Conservation (phyloP, 2,329 filamentous ascomycete genomes). For the Esteya vermicola region DNA sequence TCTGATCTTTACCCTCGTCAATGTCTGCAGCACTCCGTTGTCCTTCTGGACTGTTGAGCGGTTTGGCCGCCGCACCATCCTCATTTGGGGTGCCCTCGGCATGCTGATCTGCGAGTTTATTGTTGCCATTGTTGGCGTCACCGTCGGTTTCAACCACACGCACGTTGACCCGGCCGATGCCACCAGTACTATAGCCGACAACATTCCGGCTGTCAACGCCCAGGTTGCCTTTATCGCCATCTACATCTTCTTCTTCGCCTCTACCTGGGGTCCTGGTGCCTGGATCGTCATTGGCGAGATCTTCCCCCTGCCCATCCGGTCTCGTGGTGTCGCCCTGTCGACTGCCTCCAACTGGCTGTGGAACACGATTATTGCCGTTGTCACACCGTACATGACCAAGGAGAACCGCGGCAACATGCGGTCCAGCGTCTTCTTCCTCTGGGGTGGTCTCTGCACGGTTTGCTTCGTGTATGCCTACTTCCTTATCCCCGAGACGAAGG, state of each 20-base stretch:
- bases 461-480: constrained; percentile 56
- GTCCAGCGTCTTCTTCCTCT: constrained; percentile 61
- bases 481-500: constrained; percentile 62
- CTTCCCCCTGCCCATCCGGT: constrained; percentile 78
- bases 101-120: constrained; percentile 84
- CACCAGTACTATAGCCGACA: constrained; percentile 27
- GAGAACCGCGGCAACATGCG: constrained; percentile 48
- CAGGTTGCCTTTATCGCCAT: constrained; percentile 83
- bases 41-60: constrained; percentile 80
- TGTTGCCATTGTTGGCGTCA: constrained; percentile 62
- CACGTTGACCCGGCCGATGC: constrained; percentile 29
- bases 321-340: constrained; percentile 72
- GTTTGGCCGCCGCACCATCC: constrained; percentile 65
- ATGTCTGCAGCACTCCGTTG: constrained; percentile 70
- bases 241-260: constrained; percentile 88
- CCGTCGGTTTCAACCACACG: constrained; percentile 37
- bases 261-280: constrained; percentile 72
- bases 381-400: constrained; percentile 50
- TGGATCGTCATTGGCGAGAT: constrained; percentile 83
- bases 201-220: constrained; percentile 44
- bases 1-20: constrained; percentile 76
- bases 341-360: constrained; percentile 88
- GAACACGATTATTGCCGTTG: constrained; percentile 43
- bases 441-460: constrained; percentile 50
- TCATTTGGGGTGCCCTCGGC: constrained; percentile 63